Evolutionary conservation across 495 filamentous ascomycete genomes (phyloP), one percentile per base, ranked within the genome.

Genomic region (Penicillium paxilli): DNA sequence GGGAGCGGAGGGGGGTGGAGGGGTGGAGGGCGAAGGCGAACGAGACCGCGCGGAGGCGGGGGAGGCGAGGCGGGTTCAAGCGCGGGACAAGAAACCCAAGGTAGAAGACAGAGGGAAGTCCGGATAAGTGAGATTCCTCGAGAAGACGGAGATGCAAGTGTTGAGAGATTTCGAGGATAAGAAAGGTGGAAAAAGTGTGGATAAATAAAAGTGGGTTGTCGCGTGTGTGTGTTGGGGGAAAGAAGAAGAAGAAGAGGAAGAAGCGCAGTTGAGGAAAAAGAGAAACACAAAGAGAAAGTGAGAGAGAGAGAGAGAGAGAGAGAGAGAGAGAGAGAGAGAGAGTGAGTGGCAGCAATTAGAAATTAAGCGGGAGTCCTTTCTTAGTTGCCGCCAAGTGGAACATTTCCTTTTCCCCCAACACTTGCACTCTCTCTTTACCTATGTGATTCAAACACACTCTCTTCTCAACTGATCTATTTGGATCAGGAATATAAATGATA

Each of bases 61-160:
- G 40, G 60, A 51, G 62, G 59, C 51, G 53, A 55, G 54, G 51
- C 45, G 56, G 47, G 40, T 57, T 55, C 48, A 21, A 60, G 46
- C 49, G 44, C 46, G 51, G 50, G 49, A 42, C 20, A 23, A 42
- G n/a, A 20, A 20, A 50, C 32, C 25, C 25, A 14, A 32, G 30
- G n/a, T 1, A 32, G n/a, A 14, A 12, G 5, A 9, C 30, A 32
- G 16, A 38, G 35, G 11, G 35, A 16, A 16, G 35, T 4, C 11
- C 26, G 8, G 30, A 32, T 32, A 14, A 32, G 5, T 32, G 30
- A 32, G 5, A n/a, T 32, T n/a, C 30, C 11, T 14, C 30, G 10
- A 32, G n/a, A 38, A 19, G 26, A 28, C 5, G 26, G 26, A 28
- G 26, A 28, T 28, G 5, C 5, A 28, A 28, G 26, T 28, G 8